phyloP scores from a whole-genome alignment of 768 basidiomycete species.

The Lentinus brumalis region DNA sequence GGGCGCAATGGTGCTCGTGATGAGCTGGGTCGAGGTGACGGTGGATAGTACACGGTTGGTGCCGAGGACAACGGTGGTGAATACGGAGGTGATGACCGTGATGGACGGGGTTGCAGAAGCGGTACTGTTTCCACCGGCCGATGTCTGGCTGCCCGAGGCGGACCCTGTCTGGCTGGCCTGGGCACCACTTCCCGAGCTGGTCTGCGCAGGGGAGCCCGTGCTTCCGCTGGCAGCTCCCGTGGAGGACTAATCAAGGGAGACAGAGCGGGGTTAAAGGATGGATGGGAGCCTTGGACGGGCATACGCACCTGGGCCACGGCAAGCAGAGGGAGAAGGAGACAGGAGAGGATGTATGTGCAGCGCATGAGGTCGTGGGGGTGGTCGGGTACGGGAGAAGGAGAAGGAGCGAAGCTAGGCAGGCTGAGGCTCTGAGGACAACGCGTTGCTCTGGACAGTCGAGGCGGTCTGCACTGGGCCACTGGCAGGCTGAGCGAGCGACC shows the following conservation, averaged over 20 bases:
- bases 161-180: background rate
- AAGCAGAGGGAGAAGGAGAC: constrained; percentile 41
- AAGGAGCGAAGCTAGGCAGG: constrained; percentile 1
- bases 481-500: background rate
- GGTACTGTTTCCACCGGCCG: constrained; percentile 31
- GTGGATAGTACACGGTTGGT: constrained; percentile 41
- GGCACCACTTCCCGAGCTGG: background rate
- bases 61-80: constrained; percentile 39
- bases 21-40: constrained; percentile 41
- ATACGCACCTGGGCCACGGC: constrained; percentile 41
- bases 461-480: background rate
- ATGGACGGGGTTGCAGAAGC: constrained; percentile 18
- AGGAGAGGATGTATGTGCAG: constrained; percentile 17
- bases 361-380: constrained; percentile 10
- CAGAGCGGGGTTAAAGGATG: constrained; percentile 15
- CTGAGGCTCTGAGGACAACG: background rate
- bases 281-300: background rate
- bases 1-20: constrained; percentile 46
- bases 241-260: constrained; percentile 12
- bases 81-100: constrained; percentile 26
- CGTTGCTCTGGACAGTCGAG: background rate
- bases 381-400: constrained; percentile 4
- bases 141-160: background rate
- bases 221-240: background rate
- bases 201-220: constrained; percentile 2